Conservation (phyloP, 768 basidiomycete genomes). For the Pleurotus djamor region DNA sequence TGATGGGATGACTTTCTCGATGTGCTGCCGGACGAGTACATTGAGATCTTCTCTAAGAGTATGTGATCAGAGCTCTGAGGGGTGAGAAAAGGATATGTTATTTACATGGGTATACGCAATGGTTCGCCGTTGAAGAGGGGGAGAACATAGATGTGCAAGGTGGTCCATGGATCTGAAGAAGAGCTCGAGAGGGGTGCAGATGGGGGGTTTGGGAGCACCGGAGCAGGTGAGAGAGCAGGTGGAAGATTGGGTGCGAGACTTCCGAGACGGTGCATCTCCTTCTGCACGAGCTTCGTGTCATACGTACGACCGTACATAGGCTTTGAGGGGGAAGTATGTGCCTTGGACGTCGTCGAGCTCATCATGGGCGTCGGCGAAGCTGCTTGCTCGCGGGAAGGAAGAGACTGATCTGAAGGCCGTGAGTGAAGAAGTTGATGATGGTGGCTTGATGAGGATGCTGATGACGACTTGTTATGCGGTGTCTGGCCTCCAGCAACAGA, state of each 20-base stretch:
- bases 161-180: conserved; percentile 74
- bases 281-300: conserved; percentile 75
- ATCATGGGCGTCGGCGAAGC: conserved; percentile 27
- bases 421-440: conserved; percentile 34
- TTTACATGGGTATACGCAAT: conserved; percentile 79
- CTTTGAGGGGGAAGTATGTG: conserved; percentile 53
- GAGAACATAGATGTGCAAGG: conserved; percentile 82
- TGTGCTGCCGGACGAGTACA: conserved; percentile 73
- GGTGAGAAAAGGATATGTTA: conserved; percentile 4
- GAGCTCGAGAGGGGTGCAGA: conserved; percentile 41
- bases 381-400: conserved; percentile 16
- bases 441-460: conserved; percentile 9
- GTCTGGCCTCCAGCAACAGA: conserved; percentile 18
- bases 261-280: conserved; percentile 85
- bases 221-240: conserved; percentile 47
- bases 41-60: conserved; percentile 81
- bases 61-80: neutral
- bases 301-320: conserved; percentile 69
- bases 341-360: conserved; percentile 26
- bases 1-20: conserved; percentile 68
- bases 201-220: conserved; percentile 29
- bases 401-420: conserved; percentile 31
- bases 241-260: conserved; percentile 40
- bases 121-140: conserved; percentile 93
- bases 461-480: neutral